Conservation (phyloP, 73 alveolate genomes). For the Paramecium tetraurelia region DNA sequence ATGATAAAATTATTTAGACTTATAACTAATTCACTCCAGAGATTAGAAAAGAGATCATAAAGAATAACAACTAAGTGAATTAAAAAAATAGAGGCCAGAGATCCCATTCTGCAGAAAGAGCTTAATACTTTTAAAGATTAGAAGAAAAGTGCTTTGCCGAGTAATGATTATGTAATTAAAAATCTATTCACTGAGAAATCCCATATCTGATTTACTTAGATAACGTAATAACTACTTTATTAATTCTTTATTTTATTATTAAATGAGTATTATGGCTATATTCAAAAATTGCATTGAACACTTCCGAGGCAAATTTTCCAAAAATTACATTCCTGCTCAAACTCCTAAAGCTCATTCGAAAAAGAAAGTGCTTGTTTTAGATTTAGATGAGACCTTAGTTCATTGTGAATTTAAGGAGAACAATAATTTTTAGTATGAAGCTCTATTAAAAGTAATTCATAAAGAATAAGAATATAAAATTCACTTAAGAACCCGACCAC, state of each 20-base stretch:
- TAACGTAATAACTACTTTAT: neutral
- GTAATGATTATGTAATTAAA: neutral
- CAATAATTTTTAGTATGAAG: neutral
- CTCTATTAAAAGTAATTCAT: neutral
- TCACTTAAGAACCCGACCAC: neutral
- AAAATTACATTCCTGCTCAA: neutral
- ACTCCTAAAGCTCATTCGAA: neutral
- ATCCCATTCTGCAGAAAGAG: constrained; percentile 33
- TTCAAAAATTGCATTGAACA: neutral
- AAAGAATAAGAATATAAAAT: neutral
- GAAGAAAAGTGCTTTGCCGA: neutral
- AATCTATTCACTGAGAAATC: neutral
- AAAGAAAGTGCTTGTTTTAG: constrained; percentile 11
- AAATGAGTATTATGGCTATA: neutral
- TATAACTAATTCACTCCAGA: neutral
- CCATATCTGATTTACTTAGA: neutral
- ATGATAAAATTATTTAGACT: neutral
- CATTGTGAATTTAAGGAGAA: constrained; percentile 42
- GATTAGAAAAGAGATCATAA: neutral
- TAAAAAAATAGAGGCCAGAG: neutral
- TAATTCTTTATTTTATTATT: neutral
- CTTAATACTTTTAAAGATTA: constrained; percentile 4
- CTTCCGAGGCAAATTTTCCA: neutral
- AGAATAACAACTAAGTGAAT: neutral
- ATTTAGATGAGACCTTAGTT: constrained; percentile 40